Evolutionary conservation across 495 filamentous ascomycete species (phyloP).

Genomic region (Aspergillus incahuasiensis): DNA sequence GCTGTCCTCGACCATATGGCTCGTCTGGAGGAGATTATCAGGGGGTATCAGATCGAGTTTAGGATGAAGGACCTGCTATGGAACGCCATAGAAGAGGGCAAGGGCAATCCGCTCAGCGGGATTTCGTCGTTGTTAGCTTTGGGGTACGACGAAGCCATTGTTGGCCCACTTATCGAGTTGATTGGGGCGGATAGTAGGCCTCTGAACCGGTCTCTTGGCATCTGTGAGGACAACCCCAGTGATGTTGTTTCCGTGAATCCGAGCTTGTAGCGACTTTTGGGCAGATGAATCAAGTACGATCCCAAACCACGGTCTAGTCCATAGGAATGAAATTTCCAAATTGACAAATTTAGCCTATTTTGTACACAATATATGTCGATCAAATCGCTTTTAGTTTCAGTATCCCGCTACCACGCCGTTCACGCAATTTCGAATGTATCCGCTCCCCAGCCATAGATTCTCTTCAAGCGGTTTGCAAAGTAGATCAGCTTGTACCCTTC

Average conservation of each 20-base stretch:
- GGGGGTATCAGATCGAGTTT: constrained; percentile 39
- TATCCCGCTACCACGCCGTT: too few relatives aligned
- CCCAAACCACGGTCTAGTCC: too few relatives aligned
- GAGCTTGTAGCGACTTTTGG: too few relatives aligned
- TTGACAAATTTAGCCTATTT: too few relatives aligned
- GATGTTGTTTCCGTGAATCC: too few relatives aligned
- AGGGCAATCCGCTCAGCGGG: constrained; percentile 16
- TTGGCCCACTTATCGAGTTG: constrained; percentile 41
- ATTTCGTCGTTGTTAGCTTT: constrained; percentile 30
- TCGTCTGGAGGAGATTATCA: constrained; percentile 29
- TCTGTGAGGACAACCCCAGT: too few relatives aligned
- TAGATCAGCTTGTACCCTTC: constrained; percentile 9
- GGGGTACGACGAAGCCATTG: constrained; percentile 27
- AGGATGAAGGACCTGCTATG: constrained; percentile 37
- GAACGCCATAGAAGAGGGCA: constrained; percentile 21
- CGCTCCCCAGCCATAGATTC: constrained; percentile 14
- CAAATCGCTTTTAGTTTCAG: too few relatives aligned
- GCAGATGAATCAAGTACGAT: too few relatives aligned
- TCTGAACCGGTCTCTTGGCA: background rate
- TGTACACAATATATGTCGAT: too few relatives aligned
- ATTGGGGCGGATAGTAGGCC: constrained; percentile 34
- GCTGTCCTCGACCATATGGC: constrained; percentile 23
- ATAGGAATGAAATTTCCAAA: too few relatives aligned
- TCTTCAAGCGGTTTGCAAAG: constrained; percentile 11
- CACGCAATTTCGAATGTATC: constrained; percentile 1